Conservation (phyloP, 2,329 filamentous ascomycete genomes). For the Aspergillus aculeatinus region DNA sequence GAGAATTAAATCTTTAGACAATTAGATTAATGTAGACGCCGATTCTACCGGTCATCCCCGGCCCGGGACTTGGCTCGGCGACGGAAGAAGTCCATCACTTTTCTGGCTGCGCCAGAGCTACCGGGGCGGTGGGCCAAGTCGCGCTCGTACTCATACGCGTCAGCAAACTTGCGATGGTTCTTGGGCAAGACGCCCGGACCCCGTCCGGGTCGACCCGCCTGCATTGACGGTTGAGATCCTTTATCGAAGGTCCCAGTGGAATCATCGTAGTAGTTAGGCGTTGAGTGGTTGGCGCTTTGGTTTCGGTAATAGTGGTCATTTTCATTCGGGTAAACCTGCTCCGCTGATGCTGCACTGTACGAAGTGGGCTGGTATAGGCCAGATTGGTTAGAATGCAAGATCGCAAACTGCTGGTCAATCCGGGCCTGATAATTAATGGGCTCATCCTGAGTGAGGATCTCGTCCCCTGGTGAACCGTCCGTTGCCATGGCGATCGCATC, state of each 20-base stretch:
- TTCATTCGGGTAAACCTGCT: conserved; percentile 33
- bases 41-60: conserved; percentile 40
- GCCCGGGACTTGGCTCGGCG: conserved; percentile 75
- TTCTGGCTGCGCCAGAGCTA: conserved; percentile 80
- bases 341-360: conserved; percentile 30
- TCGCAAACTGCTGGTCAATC: conserved; percentile 45
- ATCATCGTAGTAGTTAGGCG: conserved; percentile 50
- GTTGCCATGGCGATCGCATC: conserved; percentile 31
- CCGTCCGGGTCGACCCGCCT: conserved; percentile 39
- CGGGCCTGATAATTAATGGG: conserved; percentile 41
- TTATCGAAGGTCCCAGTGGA: conserved; percentile 44
- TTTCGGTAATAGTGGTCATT: conserved; percentile 33
- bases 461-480: conserved; percentile 30
- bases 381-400: conserved; percentile 36
- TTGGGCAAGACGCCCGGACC: conserved; percentile 70
- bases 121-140: conserved; percentile 66
- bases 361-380: conserved; percentile 28
- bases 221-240: conserved; percentile 43
- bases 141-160: conserved; percentile 77
- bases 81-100: conserved; percentile 98
- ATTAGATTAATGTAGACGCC: conserved; percentile 15
- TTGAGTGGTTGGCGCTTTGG: conserved; percentile 34
- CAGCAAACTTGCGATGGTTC: conserved; percentile 79
- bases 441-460: conserved; percentile 24
- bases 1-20: conserved; percentile 10